Percentiles rank a stretch among this genome's conserved stretches.
Conservation (phyloP, 179 eudicot genomes). For the Carnegiea gigantea region DNA sequence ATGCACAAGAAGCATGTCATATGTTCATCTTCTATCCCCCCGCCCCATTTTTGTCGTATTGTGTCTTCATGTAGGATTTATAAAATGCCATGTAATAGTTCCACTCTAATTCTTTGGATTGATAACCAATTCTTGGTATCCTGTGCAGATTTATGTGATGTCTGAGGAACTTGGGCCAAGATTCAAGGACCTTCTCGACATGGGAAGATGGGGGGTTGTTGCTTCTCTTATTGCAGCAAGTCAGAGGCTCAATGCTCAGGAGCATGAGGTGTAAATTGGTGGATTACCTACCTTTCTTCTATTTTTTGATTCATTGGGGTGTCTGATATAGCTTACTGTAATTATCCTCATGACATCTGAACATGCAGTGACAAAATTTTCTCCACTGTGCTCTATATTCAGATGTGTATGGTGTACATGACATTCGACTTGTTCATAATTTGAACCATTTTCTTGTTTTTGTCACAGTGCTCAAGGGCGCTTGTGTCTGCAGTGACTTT, state of each 20-base stretch:
- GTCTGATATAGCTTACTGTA: neutral
- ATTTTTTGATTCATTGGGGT: neutral
- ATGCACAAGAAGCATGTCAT: neutral
- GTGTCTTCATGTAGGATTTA: neutral
- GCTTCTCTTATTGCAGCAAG: conserved; percentile 82
- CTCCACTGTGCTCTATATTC: neutral
- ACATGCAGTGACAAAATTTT: neutral
- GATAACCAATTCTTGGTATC: conserved; percentile 11
- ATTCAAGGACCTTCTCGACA: conserved; percentile 66
- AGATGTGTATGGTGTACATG: neutral
- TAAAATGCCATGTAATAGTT: neutral
- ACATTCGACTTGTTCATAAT: neutral
- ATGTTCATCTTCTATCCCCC: neutral
- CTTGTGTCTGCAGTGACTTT: conserved; percentile 73
- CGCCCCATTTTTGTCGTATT: neutral
- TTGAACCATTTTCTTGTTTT: conserved; percentile 4
- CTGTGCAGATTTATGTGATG: conserved; percentile 61
- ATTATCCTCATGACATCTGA: neutral
- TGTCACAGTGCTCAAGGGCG: conserved; percentile 76
- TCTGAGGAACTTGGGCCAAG: conserved; percentile 76
- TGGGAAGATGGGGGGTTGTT: conserved; percentile 80
- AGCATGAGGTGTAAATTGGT: conserved; percentile 50
- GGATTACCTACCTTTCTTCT: neutral
- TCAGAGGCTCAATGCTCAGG: conserved; percentile 72
- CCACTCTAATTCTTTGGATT: neutral